Evolutionary conservation across 2,329 filamentous ascomycete genomes (phyloP).

Genomic region (Trichophyton verrucosum): DNA sequence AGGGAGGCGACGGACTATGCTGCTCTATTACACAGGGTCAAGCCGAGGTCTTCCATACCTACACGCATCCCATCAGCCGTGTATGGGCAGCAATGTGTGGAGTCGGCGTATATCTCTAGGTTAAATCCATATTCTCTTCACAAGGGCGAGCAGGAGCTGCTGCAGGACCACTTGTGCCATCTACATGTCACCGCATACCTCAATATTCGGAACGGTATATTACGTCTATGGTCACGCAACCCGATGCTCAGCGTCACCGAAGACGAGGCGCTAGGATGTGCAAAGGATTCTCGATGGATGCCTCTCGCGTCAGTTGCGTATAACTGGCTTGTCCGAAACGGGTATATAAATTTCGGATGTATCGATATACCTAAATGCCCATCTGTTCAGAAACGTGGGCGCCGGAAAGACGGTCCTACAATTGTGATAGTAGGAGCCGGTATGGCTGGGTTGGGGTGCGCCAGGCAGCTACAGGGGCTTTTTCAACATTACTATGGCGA

Average conservation of each 20-base stretch:
- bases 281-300: constrained; percentile 78
- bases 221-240: constrained; percentile 79
- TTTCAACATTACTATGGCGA: constrained; percentile 68
- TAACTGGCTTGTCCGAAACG: constrained; percentile 79
- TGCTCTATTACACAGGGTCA: constrained; percentile 39
- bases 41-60: constrained; percentile 74
- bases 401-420: constrained; percentile 49
- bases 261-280: constrained; percentile 81
- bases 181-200: constrained; percentile 88
- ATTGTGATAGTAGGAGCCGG: constrained; percentile 84
- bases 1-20: background rate
- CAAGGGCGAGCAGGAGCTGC: constrained; percentile 65
- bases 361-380: constrained; percentile 51
- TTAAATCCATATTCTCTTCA: constrained; percentile 84
- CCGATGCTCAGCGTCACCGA: constrained; percentile 69
- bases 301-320: constrained; percentile 78
- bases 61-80: constrained; percentile 56
- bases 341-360: constrained; percentile 96
- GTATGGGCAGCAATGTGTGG: constrained; percentile 84
- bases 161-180: constrained; percentile 71
- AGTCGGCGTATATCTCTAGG: constrained; percentile 77
- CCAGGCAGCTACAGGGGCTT: constrained; percentile 77
- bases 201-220: constrained; percentile 88
- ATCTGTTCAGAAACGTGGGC: constrained; percentile 28
- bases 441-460: constrained; percentile 86